Conservation (phyloP, 1,139 yeast species). For the Yamadazyma dushanensis region DNA sequence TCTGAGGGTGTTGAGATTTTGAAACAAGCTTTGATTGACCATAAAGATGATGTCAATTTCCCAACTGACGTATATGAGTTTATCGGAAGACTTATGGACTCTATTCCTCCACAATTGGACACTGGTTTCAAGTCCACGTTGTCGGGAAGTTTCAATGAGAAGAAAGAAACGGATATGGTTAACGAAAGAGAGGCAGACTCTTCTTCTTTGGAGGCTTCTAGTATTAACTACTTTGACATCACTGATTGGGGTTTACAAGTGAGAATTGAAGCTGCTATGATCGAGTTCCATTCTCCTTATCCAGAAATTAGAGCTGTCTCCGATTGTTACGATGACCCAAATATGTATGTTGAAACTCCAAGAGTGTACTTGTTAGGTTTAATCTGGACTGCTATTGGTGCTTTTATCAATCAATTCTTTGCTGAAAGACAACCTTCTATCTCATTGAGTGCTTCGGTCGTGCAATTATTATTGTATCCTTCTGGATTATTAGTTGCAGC, state of each 20-base stretch:
- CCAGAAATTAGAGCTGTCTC: slow-evolving; percentile 65
- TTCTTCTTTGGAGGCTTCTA: slow-evolving; percentile 46
- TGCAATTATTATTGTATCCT: slow-evolving; percentile 37
- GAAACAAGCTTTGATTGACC: slow-evolving; percentile 36
- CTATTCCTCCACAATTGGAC: slow-evolving; percentile 5
- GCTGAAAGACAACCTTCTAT: slow-evolving; percentile 55
- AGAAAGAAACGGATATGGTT: slow-evolving; percentile 17
- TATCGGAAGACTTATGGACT: slow-evolving; percentile 17
- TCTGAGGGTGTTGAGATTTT: slow-evolving; percentile 45
- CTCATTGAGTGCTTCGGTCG: slow-evolving; percentile 39
- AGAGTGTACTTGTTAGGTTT: slow-evolving; percentile 56
- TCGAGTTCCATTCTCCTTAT: slow-evolving; percentile 59
- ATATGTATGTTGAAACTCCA: slow-evolving; percentile 52
- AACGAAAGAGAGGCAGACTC: slow-evolving; percentile 32
- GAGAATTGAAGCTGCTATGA: slow-evolving; percentile 46
- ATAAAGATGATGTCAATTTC: slow-evolving; percentile 51
- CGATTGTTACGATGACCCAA: slow-evolving; percentile 53
- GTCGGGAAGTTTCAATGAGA: slow-evolving; percentile 3
- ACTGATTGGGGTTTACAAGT: slow-evolving; percentile 31
- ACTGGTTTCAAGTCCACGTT: not conserved
- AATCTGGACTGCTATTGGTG: slow-evolving; percentile 52
- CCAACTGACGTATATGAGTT: slow-evolving; percentile 34
- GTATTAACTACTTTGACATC: slow-evolving; percentile 31
- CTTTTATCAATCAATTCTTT: slow-evolving; percentile 59
- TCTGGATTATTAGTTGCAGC: slow-evolving; percentile 20